A percentile compares a stretch with the other conserved stretches of the same genome.
Evolutionary conservation across 2,329 filamentous ascomycete species (phyloP).

Genomic region (Pyrenochaeta sp.): DNA sequence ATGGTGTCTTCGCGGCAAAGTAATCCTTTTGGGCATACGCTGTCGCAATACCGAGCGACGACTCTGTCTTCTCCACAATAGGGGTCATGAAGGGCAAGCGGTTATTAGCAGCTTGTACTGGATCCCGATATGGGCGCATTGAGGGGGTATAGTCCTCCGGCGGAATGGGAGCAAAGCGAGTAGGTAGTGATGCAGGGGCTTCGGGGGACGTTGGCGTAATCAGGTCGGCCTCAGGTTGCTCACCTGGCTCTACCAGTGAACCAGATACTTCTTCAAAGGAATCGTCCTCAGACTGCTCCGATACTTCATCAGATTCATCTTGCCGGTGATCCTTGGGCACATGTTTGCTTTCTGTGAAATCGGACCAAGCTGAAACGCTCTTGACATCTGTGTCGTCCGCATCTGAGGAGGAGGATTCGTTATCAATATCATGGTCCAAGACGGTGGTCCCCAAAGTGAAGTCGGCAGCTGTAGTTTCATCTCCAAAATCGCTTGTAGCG

Average conservation of each 20-base stretch:
- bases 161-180: conserved; percentile 77
- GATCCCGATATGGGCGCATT: conserved; percentile 80
- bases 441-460: conserved; percentile 51
- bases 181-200: conserved; percentile 49
- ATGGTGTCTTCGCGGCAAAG: conserved; percentile 78
- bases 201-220: conserved; percentile 58
- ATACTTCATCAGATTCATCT: conserved; percentile 48
- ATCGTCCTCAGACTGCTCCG: conserved; percentile 43
- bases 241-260: conserved; percentile 32
- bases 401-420: conserved; percentile 44
- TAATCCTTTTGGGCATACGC: conserved; percentile 62
- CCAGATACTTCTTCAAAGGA: conserved; percentile 44
- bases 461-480: conserved; percentile 64
- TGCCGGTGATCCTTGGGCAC: conserved; percentile 57
- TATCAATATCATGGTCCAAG: conserved; percentile 53
- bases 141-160: conserved; percentile 88
- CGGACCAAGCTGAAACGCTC: conserved; percentile 82
- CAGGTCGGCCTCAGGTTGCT: conserved; percentile 48
- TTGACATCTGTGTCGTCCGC: conserved; percentile 48
- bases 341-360: conserved; percentile 79
- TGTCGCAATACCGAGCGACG: conserved; percentile 69
- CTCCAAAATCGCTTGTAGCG: conserved; percentile 69
- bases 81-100: conserved; percentile 98
- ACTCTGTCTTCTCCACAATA: conserved; percentile 94
- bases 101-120: conserved; percentile 82